phyloP scores from a whole-genome alignment of 345 rosid species.

The Citrus cavaleriei region DNA sequence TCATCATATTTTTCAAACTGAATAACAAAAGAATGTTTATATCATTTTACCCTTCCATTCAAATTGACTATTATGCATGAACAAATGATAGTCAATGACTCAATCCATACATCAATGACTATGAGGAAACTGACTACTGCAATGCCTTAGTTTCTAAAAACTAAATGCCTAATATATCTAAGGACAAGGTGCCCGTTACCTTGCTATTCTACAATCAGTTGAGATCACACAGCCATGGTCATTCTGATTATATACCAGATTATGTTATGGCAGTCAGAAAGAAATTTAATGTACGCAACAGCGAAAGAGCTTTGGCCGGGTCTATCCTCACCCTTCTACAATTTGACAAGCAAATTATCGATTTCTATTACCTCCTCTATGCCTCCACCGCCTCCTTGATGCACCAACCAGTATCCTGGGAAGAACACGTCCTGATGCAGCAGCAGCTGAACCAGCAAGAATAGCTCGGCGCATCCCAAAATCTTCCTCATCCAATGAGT shows the following conservation, averaged over 20 bases:
- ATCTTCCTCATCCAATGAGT: slow-evolving; percentile 39
- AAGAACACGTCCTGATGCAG: slow-evolving; percentile 27
- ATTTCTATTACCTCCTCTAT: slow-evolving; percentile 39
- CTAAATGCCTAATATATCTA: background rate
- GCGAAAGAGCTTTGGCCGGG: background rate
- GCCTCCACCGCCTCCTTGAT: slow-evolving; percentile 43
- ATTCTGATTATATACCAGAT: background rate
- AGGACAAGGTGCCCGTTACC: background rate
- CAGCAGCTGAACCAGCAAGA: slow-evolving; percentile 33
- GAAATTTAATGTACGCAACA: background rate
- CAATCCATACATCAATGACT: slow-evolving; percentile 1
- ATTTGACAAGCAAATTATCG: slow-evolving; percentile 17
- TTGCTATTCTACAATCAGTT: background rate
- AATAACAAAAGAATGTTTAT: background rate
- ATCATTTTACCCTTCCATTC: background rate
- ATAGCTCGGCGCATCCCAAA: slow-evolving; percentile 27
- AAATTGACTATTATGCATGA: slow-evolving; percentile 4
- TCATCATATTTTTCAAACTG: background rate
- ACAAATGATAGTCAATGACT: background rate
- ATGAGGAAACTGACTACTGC: background rate
- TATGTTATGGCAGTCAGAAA: background rate
- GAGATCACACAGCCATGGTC: background rate
- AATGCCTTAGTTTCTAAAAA: background rate
- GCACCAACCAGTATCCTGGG: slow-evolving; percentile 34
- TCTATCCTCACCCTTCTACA: background rate